phyloP scores from a whole-genome alignment of 2,329 filamentous ascomycete genomes.

The Chalara sp. region DNA sequence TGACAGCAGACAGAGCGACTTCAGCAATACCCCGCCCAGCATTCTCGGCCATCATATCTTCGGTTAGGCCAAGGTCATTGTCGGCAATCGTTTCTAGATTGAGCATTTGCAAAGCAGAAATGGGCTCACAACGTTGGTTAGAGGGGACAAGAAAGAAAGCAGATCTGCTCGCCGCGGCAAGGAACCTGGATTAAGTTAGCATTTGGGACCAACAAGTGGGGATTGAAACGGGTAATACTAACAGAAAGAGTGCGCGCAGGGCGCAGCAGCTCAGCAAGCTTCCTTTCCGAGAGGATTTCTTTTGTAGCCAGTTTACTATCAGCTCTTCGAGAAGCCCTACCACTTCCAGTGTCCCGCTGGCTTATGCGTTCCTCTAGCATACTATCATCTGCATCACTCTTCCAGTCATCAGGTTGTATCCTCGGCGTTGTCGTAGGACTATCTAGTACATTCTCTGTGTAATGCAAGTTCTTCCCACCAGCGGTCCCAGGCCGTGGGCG shows the following conservation, averaged over 20 bases:
- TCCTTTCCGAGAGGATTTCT: constrained; percentile 27
- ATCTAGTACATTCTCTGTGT: constrained; percentile 86
- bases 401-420: constrained; percentile 43
- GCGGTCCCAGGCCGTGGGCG: constrained; percentile 58
- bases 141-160: constrained; percentile 47
- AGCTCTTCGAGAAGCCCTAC: constrained; percentile 29
- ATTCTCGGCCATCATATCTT: constrained; percentile 89
- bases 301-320: constrained; percentile 30
- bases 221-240: constrained; percentile 6
- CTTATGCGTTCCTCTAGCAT: constrained; percentile 20
- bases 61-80: constrained; percentile 77
- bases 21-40: constrained; percentile 84
- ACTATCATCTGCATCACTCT: constrained; percentile 61
- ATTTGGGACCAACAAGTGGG: no score
- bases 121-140: constrained; percentile 52
- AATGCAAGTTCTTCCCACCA: constrained; percentile 84
- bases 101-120: constrained; percentile 76
- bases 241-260: constrained; percentile 22
- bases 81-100: constrained; percentile 89
- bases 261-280: constrained; percentile 21
- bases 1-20: constrained; percentile 65
- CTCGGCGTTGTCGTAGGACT: constrained; percentile 32
- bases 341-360: constrained; percentile 30
- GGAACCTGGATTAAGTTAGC: constrained; percentile 17
- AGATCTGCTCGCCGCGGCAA: constrained; percentile 17